Evolutionary conservation across 2,329 filamentous ascomycete genomes (phyloP).

Genomic region (Clonostachys chloroleuca): DNA sequence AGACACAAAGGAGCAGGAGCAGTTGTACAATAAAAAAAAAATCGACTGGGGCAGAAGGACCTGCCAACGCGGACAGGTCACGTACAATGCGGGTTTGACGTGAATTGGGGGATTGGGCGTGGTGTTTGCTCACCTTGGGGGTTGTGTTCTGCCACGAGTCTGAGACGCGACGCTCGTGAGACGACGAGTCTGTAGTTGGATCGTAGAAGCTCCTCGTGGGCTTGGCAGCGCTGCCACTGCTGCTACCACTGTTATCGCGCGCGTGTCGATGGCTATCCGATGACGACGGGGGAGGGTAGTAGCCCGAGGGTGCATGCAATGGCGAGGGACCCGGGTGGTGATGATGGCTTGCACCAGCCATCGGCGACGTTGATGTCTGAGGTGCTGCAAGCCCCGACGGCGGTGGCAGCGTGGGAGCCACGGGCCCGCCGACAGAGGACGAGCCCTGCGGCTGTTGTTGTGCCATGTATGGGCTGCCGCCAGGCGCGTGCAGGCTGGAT

Average conservation of each 20-base stretch:
- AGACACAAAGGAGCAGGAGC: too few relatives aligned
- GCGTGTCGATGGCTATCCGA: slow-evolving; percentile 16
- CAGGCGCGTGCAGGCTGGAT: not conserved
- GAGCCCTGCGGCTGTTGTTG: slow-evolving; percentile 17
- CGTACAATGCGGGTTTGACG: too few relatives aligned
- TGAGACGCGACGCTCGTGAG: slow-evolving; percentile 38
- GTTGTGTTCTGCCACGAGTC: slow-evolving; percentile 42
- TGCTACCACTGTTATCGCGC: slow-evolving; percentile 21
- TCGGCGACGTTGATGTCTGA: slow-evolving; percentile 4
- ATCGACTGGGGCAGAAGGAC: too few relatives aligned
- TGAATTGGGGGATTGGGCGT: too few relatives aligned
- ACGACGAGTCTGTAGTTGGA: slow-evolving; percentile 43
- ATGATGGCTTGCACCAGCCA: slow-evolving; percentile 7
- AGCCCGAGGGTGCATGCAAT: slow-evolving; percentile 35
- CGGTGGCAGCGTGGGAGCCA: slow-evolving; percentile 21
- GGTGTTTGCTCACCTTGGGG: slow-evolving; percentile 38
- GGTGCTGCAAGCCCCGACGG: slow-evolving; percentile 12
- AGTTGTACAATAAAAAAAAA: too few relatives aligned
- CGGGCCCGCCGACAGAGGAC: slow-evolving; percentile 15
- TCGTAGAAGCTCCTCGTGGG: slow-evolving; percentile 37
- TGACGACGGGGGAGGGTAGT: slow-evolving; percentile 25
- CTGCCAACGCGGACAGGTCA: too few relatives aligned
- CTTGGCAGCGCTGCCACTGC: not conserved
- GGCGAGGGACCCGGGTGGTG: slow-evolving; percentile 30
- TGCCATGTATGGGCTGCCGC: slow-evolving; percentile 27